Base-by-base conservation (phyloP, 176 grass and related monocot species). In the Oryza australiensis region DNA sequence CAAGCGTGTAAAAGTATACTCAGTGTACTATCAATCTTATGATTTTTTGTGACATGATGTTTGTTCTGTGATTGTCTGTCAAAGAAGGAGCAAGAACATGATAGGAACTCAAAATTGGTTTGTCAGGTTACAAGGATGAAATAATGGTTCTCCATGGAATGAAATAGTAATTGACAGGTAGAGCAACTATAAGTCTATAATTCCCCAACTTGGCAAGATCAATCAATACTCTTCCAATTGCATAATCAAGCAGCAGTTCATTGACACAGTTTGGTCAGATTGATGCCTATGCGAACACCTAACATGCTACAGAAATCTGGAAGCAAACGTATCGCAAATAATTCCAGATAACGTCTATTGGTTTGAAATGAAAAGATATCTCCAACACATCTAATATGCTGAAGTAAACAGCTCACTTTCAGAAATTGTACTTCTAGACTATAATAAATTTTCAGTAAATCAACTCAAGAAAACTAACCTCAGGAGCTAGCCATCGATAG, bases 401-500 rank as follows among this genome's bases (percentile, higher is more conserved):
- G 29, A 28, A 63, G 18, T 38, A 10, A 80, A 23, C 60, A 76
- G 75, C 22, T 87, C 9, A 11, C 35, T 82, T 81, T 69, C 77
- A 78, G 60, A 49, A 77, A 86, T 15, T 62, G 27, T 46, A 3
- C 12, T 85, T 64, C 15, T 20, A 30, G 27, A 76, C 27, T 18
- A 26, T 3, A 37, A 29, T 2, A 5, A 81, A 64, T 45, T 65
- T 68, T 64, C 3, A 53, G 26, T 66, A 78, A 75, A 85, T 29
- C 28, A 69, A 78, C 30, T 68, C 15, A 41, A 81, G 18, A 48
- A 46, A 74, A 81, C 93, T 87, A 88, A 99, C 96, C 96, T 99
- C 96, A 42, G 96, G 96, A 80, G 96, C 96, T 46, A 99, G 83
- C 96, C 96, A 99, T 28, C 93, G 88, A 68, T 95, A 99, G 5